These are phyloP conservation scores for Rhizopogon vinicolor DNA, from an alignment of 768 basidiomycete species.

Conservation along the genomic window DNA sequence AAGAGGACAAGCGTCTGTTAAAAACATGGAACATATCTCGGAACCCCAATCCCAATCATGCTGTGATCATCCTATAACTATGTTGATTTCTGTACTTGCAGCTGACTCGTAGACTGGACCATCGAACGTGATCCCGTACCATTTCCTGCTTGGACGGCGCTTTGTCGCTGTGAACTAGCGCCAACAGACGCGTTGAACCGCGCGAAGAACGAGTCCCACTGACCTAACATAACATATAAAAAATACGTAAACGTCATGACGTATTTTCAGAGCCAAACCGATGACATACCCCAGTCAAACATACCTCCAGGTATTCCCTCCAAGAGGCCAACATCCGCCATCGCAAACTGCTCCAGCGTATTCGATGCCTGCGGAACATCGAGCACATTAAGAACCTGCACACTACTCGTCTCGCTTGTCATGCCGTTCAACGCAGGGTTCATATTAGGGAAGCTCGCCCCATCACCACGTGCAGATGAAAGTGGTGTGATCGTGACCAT, in stretches of 20 bases:
- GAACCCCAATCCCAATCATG: too few relatives aligned
- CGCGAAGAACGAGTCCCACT: slow-evolving; percentile 82
- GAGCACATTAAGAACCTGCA: slow-evolving; percentile 75
- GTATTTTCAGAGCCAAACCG: slow-evolving; percentile 14
- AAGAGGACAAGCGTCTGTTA: too few relatives aligned
- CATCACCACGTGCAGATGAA: slow-evolving; percentile 20
- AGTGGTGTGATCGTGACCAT: slow-evolving; percentile 58
- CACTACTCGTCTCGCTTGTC: slow-evolving; percentile 37
- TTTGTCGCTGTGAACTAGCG: slow-evolving; percentile 3
- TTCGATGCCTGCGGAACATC: slow-evolving; percentile 54
- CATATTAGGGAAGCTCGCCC: slow-evolving; percentile 46
- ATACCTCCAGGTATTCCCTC: slow-evolving; percentile 79
- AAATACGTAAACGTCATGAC: not conserved
- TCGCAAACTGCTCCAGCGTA: slow-evolving; percentile 57
- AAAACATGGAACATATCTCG: too few relatives aligned
- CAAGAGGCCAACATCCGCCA: slow-evolving; percentile 64
- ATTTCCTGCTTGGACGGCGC: too few relatives aligned
- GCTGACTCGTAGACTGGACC: not conserved
- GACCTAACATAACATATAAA: slow-evolving; percentile 37
- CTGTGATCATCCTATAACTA: too few relatives aligned
- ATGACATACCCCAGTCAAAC: slow-evolving; percentile 78
- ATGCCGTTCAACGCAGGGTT: slow-evolving; percentile 70
- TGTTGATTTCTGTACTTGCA: not conserved
- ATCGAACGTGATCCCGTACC: not conserved
- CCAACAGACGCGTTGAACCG: slow-evolving; percentile 36